Evolutionary conservation across 495 filamentous ascomycete species (phyloP).

Genomic region (Aspergillus avenaceus): DNA sequence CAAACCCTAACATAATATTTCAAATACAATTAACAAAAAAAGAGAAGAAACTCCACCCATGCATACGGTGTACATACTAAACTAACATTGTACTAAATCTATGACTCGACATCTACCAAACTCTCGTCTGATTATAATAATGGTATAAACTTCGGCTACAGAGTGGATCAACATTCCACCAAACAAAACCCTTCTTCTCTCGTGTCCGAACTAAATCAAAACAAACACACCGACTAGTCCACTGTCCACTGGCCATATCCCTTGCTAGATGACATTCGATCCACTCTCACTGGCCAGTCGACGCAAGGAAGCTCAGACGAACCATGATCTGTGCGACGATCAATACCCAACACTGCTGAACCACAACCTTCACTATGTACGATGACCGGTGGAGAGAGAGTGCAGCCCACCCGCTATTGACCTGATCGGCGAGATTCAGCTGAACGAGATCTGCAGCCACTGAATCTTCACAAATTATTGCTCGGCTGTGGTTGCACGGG

Average conservation of each 20-base stretch:
- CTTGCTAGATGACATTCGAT: conserved; percentile 10
- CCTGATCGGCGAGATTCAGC: conserved; percentile 4
- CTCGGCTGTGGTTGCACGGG: conserved; percentile 8
- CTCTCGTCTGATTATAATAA: too few species aligned
- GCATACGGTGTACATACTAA: too few species aligned
- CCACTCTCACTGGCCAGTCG: conserved; percentile 5
- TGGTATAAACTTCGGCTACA: background rate
- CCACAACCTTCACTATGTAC: too few species aligned
- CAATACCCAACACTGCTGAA: conserved; percentile 5
- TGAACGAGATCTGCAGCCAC: conserved; percentile 17
- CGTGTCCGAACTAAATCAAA: background rate
- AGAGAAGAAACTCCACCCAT: too few species aligned
- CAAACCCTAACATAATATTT: too few species aligned
- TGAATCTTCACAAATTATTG: conserved; percentile 8
- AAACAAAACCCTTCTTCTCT: background rate
- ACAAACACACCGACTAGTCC: background rate
- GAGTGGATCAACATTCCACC: background rate
- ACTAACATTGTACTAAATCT: too few species aligned
- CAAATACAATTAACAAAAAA: too few species aligned
- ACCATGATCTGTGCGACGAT: conserved; percentile 27
- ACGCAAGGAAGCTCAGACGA: conserved; percentile 18
- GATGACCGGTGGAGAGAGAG: conserved; percentile 6
- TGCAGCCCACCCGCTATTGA: conserved; percentile 6
- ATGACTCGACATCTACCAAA: too few species aligned
- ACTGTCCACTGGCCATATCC: background rate